These are phyloP conservation scores for Dryas alaskensis DNA, from an alignment of 306 rosid genomes.

Conservation along the genomic window DNA sequence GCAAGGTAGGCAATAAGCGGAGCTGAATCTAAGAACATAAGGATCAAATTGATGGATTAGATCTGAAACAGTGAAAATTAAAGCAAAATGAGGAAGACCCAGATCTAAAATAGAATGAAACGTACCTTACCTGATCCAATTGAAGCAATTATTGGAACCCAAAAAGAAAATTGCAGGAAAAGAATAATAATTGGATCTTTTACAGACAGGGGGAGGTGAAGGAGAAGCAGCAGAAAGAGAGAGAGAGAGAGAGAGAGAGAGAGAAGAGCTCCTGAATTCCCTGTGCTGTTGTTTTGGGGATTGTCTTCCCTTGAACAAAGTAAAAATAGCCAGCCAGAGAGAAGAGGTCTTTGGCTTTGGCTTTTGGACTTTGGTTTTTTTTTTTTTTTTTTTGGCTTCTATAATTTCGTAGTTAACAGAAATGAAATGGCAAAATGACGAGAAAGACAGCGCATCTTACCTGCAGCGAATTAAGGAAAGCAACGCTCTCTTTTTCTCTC, in stretches of 20 bases:
- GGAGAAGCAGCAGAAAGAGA: background rate
- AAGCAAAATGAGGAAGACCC: constrained; percentile 10
- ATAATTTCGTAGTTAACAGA: constrained; percentile 24
- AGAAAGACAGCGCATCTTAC: constrained; percentile 63
- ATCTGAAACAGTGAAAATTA: constrained; percentile 28
- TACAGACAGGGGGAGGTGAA: background rate
- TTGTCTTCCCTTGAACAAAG: constrained; percentile 15
- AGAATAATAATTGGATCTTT: constrained; percentile 15
- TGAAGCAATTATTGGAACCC: constrained; percentile 2
- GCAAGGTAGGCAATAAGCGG: background rate
- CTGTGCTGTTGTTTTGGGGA: constrained; percentile 6
- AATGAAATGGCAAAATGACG: constrained; percentile 23
- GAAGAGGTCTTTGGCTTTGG: background rate
- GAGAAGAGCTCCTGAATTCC: constrained; percentile 18
- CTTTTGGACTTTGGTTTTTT: background rate
- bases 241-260: background rate
- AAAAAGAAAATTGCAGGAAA: background rate
- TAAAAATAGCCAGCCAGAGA: background rate
- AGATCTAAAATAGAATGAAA: constrained; percentile 34
- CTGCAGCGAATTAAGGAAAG: constrained; percentile 40
- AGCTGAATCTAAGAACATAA: background rate
- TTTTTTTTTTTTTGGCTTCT: constrained; percentile 15
- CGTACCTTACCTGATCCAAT: constrained; percentile 2
- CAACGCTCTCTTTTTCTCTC: background rate
- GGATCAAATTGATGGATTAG: background rate